Percentiles rank a stretch among this genome's conserved stretches.
These are phyloP conservation scores for Ophiostoma angusticollis DNA, from an alignment of 2,329 filamentous ascomycete species.

Conservation along the genomic window DNA sequence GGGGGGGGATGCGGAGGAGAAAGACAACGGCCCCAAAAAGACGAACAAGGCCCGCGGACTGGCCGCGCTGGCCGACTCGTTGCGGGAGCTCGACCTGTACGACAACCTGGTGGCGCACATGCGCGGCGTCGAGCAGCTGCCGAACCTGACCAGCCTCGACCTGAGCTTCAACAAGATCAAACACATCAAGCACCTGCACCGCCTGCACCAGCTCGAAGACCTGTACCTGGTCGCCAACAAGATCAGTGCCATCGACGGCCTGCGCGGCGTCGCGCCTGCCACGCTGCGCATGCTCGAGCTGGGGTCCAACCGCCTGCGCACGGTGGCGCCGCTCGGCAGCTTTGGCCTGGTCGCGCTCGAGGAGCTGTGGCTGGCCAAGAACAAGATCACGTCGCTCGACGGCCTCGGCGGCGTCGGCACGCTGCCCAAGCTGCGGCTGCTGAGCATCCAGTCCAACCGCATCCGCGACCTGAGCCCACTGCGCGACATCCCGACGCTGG, in stretches of 20 bases:
- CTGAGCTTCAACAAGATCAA: slow-evolving; percentile 99
- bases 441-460: slow-evolving; percentile 92
- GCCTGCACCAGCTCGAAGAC: slow-evolving; percentile 66
- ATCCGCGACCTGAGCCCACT: slow-evolving; percentile 69
- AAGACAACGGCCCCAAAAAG: slow-evolving; percentile 27
- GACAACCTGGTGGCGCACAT: slow-evolving; percentile 89
- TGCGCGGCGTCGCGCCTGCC: slow-evolving; percentile 52
- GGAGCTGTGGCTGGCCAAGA: slow-evolving; percentile 47
- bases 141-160: slow-evolving; percentile 66
- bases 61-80: slow-evolving; percentile 45
- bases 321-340: slow-evolving; percentile 54
- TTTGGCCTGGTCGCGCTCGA: slow-evolving; percentile 88
- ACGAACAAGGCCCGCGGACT: too few species aligned
- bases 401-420: slow-evolving; percentile 36
- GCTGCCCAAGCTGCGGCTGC: slow-evolving; percentile 70
- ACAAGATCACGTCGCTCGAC: slow-evolving; percentile 10
- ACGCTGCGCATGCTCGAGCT: slow-evolving; percentile 70
- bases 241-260: slow-evolving; percentile 72
- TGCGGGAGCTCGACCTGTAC: slow-evolving; percentile 85
- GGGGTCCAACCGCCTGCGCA: slow-evolving; percentile 80
- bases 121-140: slow-evolving; percentile 66
- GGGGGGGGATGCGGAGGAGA: not conserved
- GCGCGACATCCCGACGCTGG: slow-evolving; percentile 31
- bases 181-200: slow-evolving; percentile 80
- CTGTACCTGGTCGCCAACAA: slow-evolving; percentile 93